Evolutionary conservation across 1,284 basidiomycete species (phyloP).

Genomic region (Cryptococcus wingfieldii): DNA sequence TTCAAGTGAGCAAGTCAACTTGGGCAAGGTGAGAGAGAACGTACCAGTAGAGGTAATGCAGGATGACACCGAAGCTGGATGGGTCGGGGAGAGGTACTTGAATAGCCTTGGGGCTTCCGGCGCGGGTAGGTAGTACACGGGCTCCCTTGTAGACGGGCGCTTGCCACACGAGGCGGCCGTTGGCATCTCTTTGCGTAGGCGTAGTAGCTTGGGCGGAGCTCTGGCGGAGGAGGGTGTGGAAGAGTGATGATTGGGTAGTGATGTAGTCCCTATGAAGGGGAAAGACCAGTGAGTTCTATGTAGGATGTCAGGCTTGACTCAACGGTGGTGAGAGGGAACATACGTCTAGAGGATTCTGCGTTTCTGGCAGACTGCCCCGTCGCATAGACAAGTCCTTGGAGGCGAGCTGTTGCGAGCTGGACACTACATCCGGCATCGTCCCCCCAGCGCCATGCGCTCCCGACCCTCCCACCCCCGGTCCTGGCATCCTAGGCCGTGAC

Average conservation of each 20-base stretch:
- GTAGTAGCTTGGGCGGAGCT: slow-evolving; percentile 3
- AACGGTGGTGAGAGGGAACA: neutral
- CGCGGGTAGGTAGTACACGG: slow-evolving; percentile 20
- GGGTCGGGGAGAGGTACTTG: slow-evolving; percentile 48
- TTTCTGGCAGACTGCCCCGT: slow-evolving; percentile 21
- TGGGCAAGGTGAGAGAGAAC: slow-evolving; percentile 6
- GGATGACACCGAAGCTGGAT: slow-evolving; percentile 38
- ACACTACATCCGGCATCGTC: slow-evolving; percentile 9
- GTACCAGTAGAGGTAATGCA: slow-evolving; percentile 49
- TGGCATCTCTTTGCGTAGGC: slow-evolving; percentile 7
- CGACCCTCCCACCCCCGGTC: no score
- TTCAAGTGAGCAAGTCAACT: neutral
- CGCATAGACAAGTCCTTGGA: slow-evolving; percentile 9
- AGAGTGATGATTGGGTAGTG: slow-evolving; percentile 41
- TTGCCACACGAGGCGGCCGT: slow-evolving; percentile 10
- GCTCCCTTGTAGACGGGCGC: slow-evolving; percentile 22
- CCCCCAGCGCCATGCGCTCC: neutral
- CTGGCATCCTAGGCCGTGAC: no score
- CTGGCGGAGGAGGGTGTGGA: slow-evolving; percentile 37
- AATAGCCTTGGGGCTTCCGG: slow-evolving; percentile 22
- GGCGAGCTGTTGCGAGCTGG: slow-evolving; percentile 5
- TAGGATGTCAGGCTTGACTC: slow-evolving; percentile 5
- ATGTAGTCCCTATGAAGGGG: slow-evolving; percentile 47
- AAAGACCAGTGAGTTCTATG: slow-evolving; percentile 33
- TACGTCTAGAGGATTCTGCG: slow-evolving; percentile 10